Evolutionary conservation across 148 eudicot genomes (phyloP).

Genomic region (Arbutus unedo): DNA sequence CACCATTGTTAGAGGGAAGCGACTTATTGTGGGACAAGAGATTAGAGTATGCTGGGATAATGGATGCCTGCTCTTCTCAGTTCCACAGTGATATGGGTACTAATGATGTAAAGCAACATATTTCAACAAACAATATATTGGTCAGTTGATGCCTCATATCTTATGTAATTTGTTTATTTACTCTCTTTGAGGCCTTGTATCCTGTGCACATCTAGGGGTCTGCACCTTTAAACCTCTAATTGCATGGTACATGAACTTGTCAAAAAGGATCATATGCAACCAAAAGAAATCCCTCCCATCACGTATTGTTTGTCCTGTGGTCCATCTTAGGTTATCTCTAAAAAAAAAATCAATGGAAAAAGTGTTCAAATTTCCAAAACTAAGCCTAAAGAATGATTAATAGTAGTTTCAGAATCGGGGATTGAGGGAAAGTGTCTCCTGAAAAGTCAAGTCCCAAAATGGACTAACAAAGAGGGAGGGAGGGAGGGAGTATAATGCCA

Average conservation of each 20-base stretch:
- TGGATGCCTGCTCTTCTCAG: conserved; percentile 30
- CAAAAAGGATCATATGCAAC: not conserved
- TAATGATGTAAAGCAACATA: not conserved
- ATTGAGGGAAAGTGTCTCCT: not conserved
- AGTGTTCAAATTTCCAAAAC: not conserved
- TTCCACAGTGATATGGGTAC: conserved; percentile 18
- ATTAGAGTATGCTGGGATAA: conserved; percentile 37
- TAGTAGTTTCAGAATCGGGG: not conserved
- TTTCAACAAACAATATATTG: conserved; percentile 4
- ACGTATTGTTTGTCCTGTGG: not conserved
- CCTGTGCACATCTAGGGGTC: not conserved
- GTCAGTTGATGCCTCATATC: not conserved
- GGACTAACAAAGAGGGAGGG: too few relatives aligned
- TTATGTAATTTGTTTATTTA: not conserved
- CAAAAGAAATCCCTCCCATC: not conserved
- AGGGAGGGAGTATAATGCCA: too few relatives aligned
- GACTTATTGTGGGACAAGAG: conserved; percentile 29
- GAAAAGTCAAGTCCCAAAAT: too few relatives aligned
- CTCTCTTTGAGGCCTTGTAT: not conserved
- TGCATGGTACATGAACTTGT: not conserved
- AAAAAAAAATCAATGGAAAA: not conserved
- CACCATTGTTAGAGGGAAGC: conserved; percentile 29
- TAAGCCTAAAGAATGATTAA: not conserved
- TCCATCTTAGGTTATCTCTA: not conserved
- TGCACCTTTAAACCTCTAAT: not conserved